Percentiles rank a stretch among this genome's conserved stretches.
These are phyloP conservation scores for Tricholoma sp. DNA, from an alignment of 768 basidiomycete species.

Conservation along the genomic window DNA sequence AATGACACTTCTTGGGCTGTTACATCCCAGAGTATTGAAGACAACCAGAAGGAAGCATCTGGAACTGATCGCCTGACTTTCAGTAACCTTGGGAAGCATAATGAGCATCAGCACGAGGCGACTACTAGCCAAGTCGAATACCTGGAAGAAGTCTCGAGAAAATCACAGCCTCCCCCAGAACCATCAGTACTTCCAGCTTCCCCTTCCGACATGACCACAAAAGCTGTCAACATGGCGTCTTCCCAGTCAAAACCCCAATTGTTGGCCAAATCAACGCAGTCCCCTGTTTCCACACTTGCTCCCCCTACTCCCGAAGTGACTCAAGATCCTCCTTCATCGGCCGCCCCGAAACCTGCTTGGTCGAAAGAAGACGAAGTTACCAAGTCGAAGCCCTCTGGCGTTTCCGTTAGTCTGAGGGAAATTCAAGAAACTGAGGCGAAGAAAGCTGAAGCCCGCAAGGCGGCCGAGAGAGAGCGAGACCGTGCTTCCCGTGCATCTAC, in stretches of 20 bases:
- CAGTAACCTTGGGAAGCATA: conserved; percentile 55
- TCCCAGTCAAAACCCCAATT: conserved; percentile 16
- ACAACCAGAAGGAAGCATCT: conserved; percentile 39
- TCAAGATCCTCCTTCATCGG: conserved; percentile 17
- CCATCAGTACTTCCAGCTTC: conserved; percentile 11
- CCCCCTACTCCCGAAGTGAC: conserved; percentile 11
- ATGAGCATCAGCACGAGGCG: conserved; percentile 41
- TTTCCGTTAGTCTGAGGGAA: conserved; percentile 73
- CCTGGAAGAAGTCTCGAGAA: conserved; percentile 10
- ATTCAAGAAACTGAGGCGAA: conserved; percentile 93
- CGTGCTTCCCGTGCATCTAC: conserved; percentile 46
- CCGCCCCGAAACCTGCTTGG: conserved; percentile 55
- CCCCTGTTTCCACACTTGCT: conserved; percentile 12
- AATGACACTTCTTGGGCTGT: conserved; percentile 51
- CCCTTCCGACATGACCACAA: conserved; percentile 16
- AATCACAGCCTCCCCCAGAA: conserved; percentile 7
- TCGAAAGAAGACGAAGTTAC: conserved; percentile 63
- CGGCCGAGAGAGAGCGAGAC: conserved; percentile 68
- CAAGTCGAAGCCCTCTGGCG: conserved; percentile 39
- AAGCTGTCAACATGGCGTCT: conserved; percentile 11
- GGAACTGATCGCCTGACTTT: conserved; percentile 50
- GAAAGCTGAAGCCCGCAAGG: conserved; percentile 72
- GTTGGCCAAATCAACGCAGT: conserved; percentile 12
- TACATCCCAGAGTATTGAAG: conserved; percentile 43
- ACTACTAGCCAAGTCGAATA: conserved; percentile 3